Evolutionary conservation across 164 flowering plant species (phyloP), one percentile per base, ranked within the genome.

Genomic region (Akebia trifoliata): DNA sequence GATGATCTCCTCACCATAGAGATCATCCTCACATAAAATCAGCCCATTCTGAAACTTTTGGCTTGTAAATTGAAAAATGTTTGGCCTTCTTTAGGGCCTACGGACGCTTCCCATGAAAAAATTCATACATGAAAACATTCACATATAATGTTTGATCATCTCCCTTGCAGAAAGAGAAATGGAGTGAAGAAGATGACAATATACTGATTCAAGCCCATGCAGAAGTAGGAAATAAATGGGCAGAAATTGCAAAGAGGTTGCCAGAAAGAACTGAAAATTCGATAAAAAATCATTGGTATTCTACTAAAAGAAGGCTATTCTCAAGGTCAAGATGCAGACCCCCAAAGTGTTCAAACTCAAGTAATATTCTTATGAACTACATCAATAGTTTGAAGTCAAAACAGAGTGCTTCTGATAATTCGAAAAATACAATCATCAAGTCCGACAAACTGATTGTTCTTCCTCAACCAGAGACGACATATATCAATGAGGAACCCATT

Each of bases 261-360:
- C 79, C 82, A 0, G 88, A 85, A 8, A 63, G 85, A 25, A 74
- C 83, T 3, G 88, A 83, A 56, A 83, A 80, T 56, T 70, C 85
- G 8, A 76, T 83, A 4, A 83, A 83, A 64, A 83, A 83, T 34
- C 85, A 78, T 28, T 83, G 88, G 88, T 80, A 83, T 46, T 82
- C 88, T 0, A 80, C 88, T 6, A 83, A 76, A 54, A 59, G 83
- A 45, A 59, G 72, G 59, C 80, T 80, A 29, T 50, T 61, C 20
- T 62, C 84, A 0, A 69, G 58, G 64, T 35, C 69, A 38, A 56
- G 59, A 46, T 25, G 45, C 26, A 58, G 66, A 38, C 47, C 52
- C 31, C 11, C 63, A 48, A 20, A 61, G 28, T 28, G 49, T n/a
- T 57, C 63, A 12, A 58, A 42, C 7, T 39, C 74, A 17, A 63